Base-by-base conservation (phyloP, 73 alveolate genomes). In the Symbiodinium pilosum region DNA sequence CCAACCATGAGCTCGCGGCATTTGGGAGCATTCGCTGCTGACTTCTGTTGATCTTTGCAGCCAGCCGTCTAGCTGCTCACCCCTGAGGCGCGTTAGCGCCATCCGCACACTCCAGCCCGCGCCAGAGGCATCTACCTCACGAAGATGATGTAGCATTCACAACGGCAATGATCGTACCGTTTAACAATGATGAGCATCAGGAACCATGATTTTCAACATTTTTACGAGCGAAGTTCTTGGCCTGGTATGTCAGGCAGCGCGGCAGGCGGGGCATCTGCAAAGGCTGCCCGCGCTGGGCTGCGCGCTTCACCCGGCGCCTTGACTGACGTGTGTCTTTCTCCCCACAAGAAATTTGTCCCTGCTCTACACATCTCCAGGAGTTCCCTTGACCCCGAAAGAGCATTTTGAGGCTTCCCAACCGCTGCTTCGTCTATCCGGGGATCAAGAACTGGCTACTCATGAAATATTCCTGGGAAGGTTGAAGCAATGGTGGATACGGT, bases 11-110 rank as follows among this genome's bases (percentile, higher is more conserved):
- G 38, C 39, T 36, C 21, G 36, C 44, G 30, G 28, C 51, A n/a
- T 64, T 64, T 64, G 81, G 81, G 81, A 64, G 41, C 81, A 28
- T 64, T 64, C 81, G 81, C 81, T 38, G 39, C 75, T 43, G 39
- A 85, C n/a, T 40, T 43, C 64, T 26, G 68, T 36, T 30, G 39
- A 30, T 54, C 40, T 84, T 64, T 64, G 95, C 26, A 24, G 52
- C 97, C 97, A 91, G 51, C 89, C 97, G 81, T 91, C 97, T 39
- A 91, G 39, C 88, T 91, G 97, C 83, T 91, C 97, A 5, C 97
- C 97, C 52, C 81, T 43, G 54, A 91, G 88, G 39, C 97, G 44
- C 7, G 97, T 91, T 81, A 91, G 47, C 51, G 97, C 97, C 97
- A 91, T 91, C 16, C 97, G 87, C 16, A 91, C 97, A 16, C 89